These are phyloP conservation scores for Diaporthe eres DNA, from an alignment of 2,329 filamentous ascomycete species.

Conservation along the genomic window DNA sequence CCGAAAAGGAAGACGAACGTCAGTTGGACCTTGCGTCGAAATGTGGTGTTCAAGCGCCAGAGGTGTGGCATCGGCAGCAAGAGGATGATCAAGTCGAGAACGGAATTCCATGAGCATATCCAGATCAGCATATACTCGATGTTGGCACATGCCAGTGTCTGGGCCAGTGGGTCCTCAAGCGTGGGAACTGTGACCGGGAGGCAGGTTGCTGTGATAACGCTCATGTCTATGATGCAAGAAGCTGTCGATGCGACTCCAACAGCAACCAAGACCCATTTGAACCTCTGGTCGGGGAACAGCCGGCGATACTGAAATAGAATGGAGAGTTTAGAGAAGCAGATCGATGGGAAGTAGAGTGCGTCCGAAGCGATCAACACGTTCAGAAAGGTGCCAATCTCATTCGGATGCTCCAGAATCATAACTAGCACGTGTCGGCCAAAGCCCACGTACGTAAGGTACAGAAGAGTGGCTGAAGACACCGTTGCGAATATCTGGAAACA, in stretches of 20 bases:
- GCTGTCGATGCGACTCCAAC: neutral
- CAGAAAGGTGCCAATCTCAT: neutral
- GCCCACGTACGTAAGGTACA: neutral
- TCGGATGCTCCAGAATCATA: neutral
- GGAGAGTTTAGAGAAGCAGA: neutral
- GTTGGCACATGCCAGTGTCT: neutral
- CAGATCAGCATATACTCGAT: neutral
- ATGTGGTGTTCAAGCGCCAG: neutral
- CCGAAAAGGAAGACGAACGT: neutral
- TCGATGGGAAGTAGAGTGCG: neutral
- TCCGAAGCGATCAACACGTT: neutral
- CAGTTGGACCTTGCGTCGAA: neutral
- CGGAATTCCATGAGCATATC: neutral
- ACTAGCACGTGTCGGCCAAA: neutral
- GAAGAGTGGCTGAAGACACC: neutral
- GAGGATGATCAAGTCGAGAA: neutral
- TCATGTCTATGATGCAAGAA: neutral
- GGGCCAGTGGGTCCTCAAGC: neutral
- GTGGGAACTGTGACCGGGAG: neutral
- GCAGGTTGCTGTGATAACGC: neutral
- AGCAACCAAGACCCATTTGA: neutral
- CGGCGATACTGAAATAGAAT: neutral
- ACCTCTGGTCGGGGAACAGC: neutral
- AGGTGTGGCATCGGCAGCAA: neutral
- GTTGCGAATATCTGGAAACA: neutral